A percentile compares a stretch with the other conserved stretches of the same genome.
Evolutionary conservation across 2,329 filamentous ascomycete species (phyloP).

Genomic region (Aspergillus hortae): DNA sequence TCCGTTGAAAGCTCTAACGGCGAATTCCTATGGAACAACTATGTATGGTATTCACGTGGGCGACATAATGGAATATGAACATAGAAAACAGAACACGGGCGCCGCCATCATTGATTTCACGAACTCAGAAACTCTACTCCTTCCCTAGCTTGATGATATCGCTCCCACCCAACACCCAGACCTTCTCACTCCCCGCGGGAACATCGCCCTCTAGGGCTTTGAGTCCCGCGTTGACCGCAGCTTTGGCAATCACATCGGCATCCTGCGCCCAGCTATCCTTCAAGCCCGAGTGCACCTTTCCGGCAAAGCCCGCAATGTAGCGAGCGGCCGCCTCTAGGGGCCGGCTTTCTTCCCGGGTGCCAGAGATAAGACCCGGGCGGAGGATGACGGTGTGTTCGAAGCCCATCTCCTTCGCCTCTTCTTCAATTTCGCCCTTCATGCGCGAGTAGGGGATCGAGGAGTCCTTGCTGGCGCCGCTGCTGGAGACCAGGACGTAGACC

Average conservation of each 20-base stretch:
- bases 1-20: no score
- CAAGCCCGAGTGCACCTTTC: conserved; percentile 49
- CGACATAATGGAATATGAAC: no score
- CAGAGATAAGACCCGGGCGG: conserved; percentile 72
- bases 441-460: conserved; percentile 54
- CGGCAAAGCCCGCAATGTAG: conserved; percentile 54
- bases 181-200: conserved; percentile 37
- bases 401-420: conserved; percentile 64
- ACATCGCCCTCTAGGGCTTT: conserved; percentile 40
- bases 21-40: not conserved
- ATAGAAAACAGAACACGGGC: not conserved
- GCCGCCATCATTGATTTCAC: not conserved
- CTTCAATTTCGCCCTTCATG: conserved; percentile 89
- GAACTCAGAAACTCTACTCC: conserved; percentile 10
- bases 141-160: conserved; percentile 33
- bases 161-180: conserved; percentile 35
- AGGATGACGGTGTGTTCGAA: conserved; percentile 77
- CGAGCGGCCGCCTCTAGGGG: conserved; percentile 56
- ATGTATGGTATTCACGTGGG: not conserved
- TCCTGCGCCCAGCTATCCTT: conserved; percentile 72
- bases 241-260: conserved; percentile 61
- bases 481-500: conserved; percentile 74
- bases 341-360: conserved; percentile 61
- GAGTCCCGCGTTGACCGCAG: conserved; percentile 34
- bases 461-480: conserved; percentile 49